Percentiles rank a stretch among this genome's conserved stretches.
Evolutionary conservation across 78 protist species (phyloP).

Genomic region (Pelomyxa schiedti): DNA sequence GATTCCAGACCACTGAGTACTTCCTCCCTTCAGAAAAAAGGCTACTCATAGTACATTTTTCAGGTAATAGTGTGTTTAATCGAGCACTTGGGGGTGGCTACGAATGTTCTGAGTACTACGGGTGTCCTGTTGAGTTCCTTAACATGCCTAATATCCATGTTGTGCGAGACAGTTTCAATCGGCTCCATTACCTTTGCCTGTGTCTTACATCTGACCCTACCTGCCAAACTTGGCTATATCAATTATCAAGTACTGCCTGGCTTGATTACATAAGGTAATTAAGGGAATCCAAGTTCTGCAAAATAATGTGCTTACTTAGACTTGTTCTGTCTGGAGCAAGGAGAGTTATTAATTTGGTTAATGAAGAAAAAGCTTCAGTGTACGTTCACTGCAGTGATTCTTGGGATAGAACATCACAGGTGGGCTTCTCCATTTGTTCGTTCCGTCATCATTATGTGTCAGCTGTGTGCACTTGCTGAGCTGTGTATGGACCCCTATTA

Average conservation of each 20-base stretch:
- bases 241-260: background rate
- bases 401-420: conserved; percentile 78
- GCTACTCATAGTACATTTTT: too few relatives aligned
- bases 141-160: conserved; percentile 79
- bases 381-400: conserved; percentile 92
- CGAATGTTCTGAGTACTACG: conserved; percentile 32
- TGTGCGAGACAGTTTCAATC: conserved; percentile 41
- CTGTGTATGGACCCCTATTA: conserved; percentile 75
- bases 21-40: too few relatives aligned
- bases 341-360: conserved; percentile 9
- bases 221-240: background rate
- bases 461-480: conserved; percentile 28
- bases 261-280: background rate
- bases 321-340: conserved; percentile 20
- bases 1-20: background rate
- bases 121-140: conserved; percentile 40
- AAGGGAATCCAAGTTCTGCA: background rate
- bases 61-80: conserved; percentile 60
- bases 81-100: conserved; percentile 61
- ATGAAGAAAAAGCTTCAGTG: conserved; percentile 23
- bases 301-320: background rate
- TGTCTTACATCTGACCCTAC: background rate
- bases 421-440: conserved; percentile 1
- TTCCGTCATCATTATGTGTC: background rate
- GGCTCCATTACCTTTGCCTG: background rate